A percentile compares a stretch with the other conserved stretches of the same genome.
These are phyloP conservation scores for Thermochaetoides thermophila DNA, from an alignment of 495 filamentous ascomycete genomes.

Conservation along the genomic window DNA sequence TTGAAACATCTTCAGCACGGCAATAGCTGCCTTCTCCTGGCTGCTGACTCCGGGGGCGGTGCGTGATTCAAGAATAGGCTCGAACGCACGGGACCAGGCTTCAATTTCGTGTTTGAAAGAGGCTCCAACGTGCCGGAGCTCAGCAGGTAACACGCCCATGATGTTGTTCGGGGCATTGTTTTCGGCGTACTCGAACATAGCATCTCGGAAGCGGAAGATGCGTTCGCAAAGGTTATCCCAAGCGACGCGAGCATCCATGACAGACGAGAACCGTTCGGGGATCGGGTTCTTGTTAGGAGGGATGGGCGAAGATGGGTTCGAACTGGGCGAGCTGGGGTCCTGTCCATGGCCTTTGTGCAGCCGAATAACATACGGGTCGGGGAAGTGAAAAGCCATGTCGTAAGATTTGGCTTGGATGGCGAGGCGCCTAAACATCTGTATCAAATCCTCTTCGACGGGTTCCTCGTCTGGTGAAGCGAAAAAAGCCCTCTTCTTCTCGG, in stretches of 20 bases:
- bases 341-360: conserved; percentile 24
- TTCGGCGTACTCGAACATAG: conserved; percentile 30
- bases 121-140: conserved; percentile 28
- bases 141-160: conserved; percentile 34
- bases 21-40: conserved; percentile 38
- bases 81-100: conserved; percentile 37
- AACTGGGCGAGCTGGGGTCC: conserved; percentile 24
- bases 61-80: conserved; percentile 32
- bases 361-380: conserved; percentile 38
- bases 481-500: conserved; percentile 20
- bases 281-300: conserved; percentile 25
- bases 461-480: conserved; percentile 27
- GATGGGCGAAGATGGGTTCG: conserved; percentile 28
- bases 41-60: conserved; percentile 32
- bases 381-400: conserved; percentile 46
- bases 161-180: conserved; percentile 28
- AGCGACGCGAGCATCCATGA: conserved; percentile 32
- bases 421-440: conserved; percentile 42
- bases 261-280: conserved; percentile 31
- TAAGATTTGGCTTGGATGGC: conserved; percentile 45
- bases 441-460: conserved; percentile 39
- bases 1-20: conserved; percentile 40
- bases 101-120: conserved; percentile 30
- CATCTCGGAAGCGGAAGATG: conserved; percentile 39
- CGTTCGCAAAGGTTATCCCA: conserved; percentile 36